These are phyloP conservation scores for Austroboletus festivus DNA, from an alignment of 768 basidiomycete species.

Conservation along the genomic window DNA sequence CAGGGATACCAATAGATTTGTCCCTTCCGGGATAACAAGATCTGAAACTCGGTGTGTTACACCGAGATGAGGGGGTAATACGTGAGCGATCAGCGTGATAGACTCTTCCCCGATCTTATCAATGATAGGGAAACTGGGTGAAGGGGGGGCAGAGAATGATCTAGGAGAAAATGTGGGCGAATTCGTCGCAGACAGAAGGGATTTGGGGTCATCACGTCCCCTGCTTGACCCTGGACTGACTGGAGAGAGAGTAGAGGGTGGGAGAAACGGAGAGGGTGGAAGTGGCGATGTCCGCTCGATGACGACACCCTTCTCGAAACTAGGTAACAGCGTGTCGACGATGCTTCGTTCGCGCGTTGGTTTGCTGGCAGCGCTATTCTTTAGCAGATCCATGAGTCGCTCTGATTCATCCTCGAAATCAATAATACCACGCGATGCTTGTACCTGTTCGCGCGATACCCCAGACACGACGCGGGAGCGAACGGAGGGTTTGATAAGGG, in stretches of 20 bases:
- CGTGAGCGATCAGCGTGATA: slow-evolving; percentile 28
- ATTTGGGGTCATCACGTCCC: slow-evolving; percentile 36
- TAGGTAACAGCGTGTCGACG: slow-evolving; percentile 31
- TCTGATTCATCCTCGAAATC: slow-evolving; percentile 82
- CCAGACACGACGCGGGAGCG: slow-evolving; percentile 70
- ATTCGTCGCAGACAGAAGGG: slow-evolving; percentile 44
- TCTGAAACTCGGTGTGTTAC: slow-evolving; percentile 40
- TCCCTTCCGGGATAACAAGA: slow-evolving; percentile 44
- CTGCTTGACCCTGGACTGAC: slow-evolving; percentile 16
- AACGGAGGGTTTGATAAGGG: slow-evolving; percentile 52
- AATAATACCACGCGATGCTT: slow-evolving; percentile 75
- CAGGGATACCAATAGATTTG: slow-evolving; percentile 47
- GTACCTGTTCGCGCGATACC: slow-evolving; percentile 63
- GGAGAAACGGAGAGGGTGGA: slow-evolving; percentile 12
- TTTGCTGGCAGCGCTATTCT: slow-evolving; percentile 45
- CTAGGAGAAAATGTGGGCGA: slow-evolving; percentile 40
- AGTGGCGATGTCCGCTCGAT: slow-evolving; percentile 22
- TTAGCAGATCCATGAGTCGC: slow-evolving; percentile 70
- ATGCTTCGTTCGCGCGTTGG: slow-evolving; percentile 24
- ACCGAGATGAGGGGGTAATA: slow-evolving; percentile 47
- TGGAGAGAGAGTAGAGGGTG: slow-evolving; percentile 4
- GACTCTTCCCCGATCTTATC: slow-evolving; percentile 17
- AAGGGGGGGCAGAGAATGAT: slow-evolving; percentile 38
- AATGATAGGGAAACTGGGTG: slow-evolving; percentile 20
- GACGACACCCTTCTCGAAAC: slow-evolving; percentile 28